Percentiles rank a stretch among this genome's conserved stretches.
Conservation (phyloP, 2,329 filamentous ascomycete species). For the Cadophora sp. region DNA sequence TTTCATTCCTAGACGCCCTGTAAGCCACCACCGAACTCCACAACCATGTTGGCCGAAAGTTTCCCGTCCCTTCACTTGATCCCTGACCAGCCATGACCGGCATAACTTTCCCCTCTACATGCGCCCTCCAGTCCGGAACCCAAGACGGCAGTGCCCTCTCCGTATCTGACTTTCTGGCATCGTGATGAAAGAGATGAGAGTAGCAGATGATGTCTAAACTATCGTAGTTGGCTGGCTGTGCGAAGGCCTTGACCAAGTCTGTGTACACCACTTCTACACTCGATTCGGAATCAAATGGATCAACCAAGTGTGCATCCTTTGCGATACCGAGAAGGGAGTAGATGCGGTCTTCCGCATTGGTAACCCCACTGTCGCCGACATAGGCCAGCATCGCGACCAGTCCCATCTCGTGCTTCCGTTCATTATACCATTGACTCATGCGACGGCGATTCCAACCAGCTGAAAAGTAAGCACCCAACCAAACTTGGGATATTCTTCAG, state of each 20-base stretch:
- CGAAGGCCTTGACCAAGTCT: background rate
- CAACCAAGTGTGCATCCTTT: background rate
- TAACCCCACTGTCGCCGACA: background rate
- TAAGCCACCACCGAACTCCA: background rate
- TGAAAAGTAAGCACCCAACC: background rate
- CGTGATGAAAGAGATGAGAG: background rate
- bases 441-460: constrained; percentile 1
- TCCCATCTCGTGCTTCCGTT: background rate
- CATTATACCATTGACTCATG: background rate
- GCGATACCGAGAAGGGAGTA: background rate
- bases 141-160: background rate
- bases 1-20: background rate
- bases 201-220: background rate
- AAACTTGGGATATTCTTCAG: background rate
- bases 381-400: background rate
- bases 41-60: background rate
- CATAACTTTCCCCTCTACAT: background rate
- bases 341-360: background rate
- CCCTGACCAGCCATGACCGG: background rate
- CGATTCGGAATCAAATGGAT: background rate
- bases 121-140: background rate
- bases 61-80: background rate
- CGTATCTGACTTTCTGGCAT: background rate
- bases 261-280: background rate
- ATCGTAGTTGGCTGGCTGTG: background rate